A percentile compares a stretch with the other conserved stretches of the same genome.
Evolutionary conservation across 2,329 filamentous ascomycete species (phyloP).

Genomic region (Bipolaris bicolor): DNA sequence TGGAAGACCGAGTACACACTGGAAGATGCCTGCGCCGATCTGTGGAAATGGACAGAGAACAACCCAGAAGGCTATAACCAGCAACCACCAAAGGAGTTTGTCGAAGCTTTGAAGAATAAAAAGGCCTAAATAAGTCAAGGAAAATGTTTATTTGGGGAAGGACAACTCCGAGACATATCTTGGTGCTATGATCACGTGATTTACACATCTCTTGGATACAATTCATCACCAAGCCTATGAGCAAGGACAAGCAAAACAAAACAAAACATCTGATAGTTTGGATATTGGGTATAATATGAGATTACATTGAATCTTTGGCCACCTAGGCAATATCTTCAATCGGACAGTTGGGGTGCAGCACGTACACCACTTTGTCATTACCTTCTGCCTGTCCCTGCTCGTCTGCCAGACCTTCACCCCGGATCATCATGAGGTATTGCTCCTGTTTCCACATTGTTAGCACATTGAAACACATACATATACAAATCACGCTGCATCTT

Average conservation of each 20-base stretch:
- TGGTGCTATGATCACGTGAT: neutral
- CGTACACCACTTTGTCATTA: slow-evolving; percentile 70
- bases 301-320: neutral
- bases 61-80: slow-evolving; percentile 96
- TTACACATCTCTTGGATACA: slow-evolving; percentile 1
- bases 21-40: slow-evolving; percentile 89
- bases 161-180: neutral
- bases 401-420: slow-evolving; percentile 88
- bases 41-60: slow-evolving; percentile 97
- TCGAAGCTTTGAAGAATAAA: slow-evolving; percentile 60
- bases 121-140: slow-evolving; percentile 15
- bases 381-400: slow-evolving; percentile 65
- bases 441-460: slow-evolving; percentile 53
- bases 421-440: slow-evolving; percentile 64
- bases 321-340: slow-evolving; percentile 64
- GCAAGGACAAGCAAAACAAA: neutral
- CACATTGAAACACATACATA: neutral
- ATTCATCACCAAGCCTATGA: neutral
- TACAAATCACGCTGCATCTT: neutral
- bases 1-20: slow-evolving; percentile 93
- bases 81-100: slow-evolving; percentile 80
- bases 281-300: neutral
- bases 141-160: neutral
- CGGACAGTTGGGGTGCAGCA: slow-evolving; percentile 92
- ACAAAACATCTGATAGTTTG: neutral